Evolutionary conservation across 1,139 yeast species (phyloP).

Genomic region (Yamadazyma triangularis): DNA sequence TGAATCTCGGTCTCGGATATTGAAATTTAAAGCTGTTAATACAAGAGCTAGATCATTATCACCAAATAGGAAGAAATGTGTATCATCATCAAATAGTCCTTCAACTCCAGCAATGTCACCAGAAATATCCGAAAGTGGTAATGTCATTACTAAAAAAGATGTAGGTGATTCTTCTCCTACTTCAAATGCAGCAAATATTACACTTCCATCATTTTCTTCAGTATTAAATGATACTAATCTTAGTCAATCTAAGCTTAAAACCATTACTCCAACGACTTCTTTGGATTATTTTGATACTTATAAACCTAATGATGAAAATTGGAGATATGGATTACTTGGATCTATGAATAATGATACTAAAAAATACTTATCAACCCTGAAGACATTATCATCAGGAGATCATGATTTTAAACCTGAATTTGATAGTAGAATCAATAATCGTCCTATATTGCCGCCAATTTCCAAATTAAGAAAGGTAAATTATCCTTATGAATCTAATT

Average conservation of each 20-base stretch:
- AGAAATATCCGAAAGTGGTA: slow-evolving; percentile 1
- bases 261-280: slow-evolving; percentile 42
- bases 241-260: slow-evolving; percentile 24
- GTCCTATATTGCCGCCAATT: slow-evolving; percentile 20
- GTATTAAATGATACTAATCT: slow-evolving; percentile 26
- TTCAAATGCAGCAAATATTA: slow-evolving; percentile 7
- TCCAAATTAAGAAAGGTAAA: slow-evolving; percentile 36
- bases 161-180: neutral
- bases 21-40: slow-evolving; percentile 4
- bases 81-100: slow-evolving; percentile 2
- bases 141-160: neutral
- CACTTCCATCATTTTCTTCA: slow-evolving; percentile 40
- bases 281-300: slow-evolving; percentile 46
- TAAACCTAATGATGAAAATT: slow-evolving; percentile 45
- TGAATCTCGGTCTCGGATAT: neutral
- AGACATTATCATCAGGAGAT: slow-evolving; percentile 4
- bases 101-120: slow-evolving; percentile 8
- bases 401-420: slow-evolving; percentile 34
- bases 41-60: slow-evolving; percentile 32
- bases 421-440: slow-evolving; percentile 33
- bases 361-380: slow-evolving; percentile 1
- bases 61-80: slow-evolving; percentile 20
- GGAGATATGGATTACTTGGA: slow-evolving; percentile 42
- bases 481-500: slow-evolving; percentile 54
- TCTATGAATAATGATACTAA: slow-evolving; percentile 25